phyloP scores from a whole-genome alignment of 1,284 basidiomycete genomes.

The Schizopora paradoxa region DNA sequence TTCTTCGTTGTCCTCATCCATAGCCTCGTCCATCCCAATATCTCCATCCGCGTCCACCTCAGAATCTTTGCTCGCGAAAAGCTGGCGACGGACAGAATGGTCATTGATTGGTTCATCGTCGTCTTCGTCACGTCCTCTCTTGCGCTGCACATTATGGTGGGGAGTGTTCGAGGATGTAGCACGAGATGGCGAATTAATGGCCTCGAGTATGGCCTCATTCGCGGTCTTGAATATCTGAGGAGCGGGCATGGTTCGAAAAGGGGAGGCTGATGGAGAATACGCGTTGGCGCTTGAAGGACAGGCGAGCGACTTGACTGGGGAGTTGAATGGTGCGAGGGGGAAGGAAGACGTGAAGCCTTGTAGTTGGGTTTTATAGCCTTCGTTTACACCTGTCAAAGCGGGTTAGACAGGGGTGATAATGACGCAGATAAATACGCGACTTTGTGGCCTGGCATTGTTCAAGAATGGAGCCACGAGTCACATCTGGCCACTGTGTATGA shows the following conservation, averaged over 20 bases:
- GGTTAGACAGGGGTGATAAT: too few relatives aligned
- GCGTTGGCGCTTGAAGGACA: constrained; percentile 33
- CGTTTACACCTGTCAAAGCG: constrained; percentile 37
- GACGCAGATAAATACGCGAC: constrained; percentile 24
- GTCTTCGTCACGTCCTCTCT: constrained; percentile 28
- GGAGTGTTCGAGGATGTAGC: constrained; percentile 21
- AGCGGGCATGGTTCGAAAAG: constrained; percentile 12
- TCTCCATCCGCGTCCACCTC: constrained; percentile 23
- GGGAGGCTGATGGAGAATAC: constrained; percentile 17
- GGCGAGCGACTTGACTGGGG: constrained; percentile 32
- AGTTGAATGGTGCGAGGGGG: constrained; percentile 22
- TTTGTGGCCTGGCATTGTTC: constrained; percentile 7
- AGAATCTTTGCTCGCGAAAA: constrained; percentile 17
- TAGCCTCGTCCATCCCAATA: constrained; percentile 21
- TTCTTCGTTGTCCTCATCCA: constrained; percentile 13
- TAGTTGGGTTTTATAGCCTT: constrained; percentile 42
- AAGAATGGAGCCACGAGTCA: too few relatives aligned
- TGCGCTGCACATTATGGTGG: constrained; percentile 31
- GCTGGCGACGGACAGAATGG: too few relatives aligned
- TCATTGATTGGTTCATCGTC: constrained; percentile 22
- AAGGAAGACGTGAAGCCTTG: constrained; percentile 21
- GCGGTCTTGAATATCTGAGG: constrained; percentile 24
- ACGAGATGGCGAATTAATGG: constrained; percentile 24
- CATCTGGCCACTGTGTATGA: background rate
- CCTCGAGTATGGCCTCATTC: constrained; percentile 29